Evolutionary conservation across 352 stramenopile species (phyloP).

Genomic region (Globisporangium alternatum): DNA sequence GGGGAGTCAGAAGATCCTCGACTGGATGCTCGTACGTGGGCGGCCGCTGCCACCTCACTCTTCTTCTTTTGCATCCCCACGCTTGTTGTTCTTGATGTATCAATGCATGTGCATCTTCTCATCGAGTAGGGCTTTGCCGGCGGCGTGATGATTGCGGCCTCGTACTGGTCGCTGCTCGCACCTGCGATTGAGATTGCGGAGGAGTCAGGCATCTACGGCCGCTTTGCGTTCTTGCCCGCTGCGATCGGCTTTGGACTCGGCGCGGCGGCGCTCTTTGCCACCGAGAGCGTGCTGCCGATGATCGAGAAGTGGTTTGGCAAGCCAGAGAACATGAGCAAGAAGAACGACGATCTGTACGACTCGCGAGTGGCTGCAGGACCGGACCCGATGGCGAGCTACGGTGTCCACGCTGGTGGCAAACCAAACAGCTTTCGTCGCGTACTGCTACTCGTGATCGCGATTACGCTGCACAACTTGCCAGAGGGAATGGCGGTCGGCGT

Average conservation of each 20-base stretch:
- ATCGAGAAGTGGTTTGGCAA: constrained; percentile 47
- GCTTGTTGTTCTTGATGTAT: background rate
- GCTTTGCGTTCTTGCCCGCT: constrained; percentile 79
- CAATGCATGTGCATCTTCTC: no score
- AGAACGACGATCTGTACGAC: constrained; percentile 38
- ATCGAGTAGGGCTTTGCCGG: constrained; percentile 71
- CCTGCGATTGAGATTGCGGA: constrained; percentile 85
- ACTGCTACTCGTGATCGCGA: constrained; percentile 85
- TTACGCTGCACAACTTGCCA: constrained; percentile 89
- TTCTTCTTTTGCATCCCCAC: no score
- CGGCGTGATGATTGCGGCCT: constrained; percentile 89
- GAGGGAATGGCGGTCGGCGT: constrained; percentile 90
- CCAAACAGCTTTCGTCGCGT: constrained; percentile 67
- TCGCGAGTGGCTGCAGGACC: constrained; percentile 10
- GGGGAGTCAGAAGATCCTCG: constrained; percentile 78
- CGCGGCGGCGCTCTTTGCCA: constrained; percentile 67
- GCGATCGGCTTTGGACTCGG: constrained; percentile 83
- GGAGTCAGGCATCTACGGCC: constrained; percentile 76
- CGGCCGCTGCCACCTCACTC: background rate
- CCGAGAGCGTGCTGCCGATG: constrained; percentile 59
- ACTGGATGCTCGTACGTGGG: constrained; percentile 63
- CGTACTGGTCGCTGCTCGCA: constrained; percentile 87
- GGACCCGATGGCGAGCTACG: constrained; percentile 31
- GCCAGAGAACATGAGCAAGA: constrained; percentile 47
- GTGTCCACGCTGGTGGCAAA: constrained; percentile 19